These are phyloP conservation scores for Vicia villosa DNA, from an alignment of 306 rosid species.

Conservation along the genomic window DNA sequence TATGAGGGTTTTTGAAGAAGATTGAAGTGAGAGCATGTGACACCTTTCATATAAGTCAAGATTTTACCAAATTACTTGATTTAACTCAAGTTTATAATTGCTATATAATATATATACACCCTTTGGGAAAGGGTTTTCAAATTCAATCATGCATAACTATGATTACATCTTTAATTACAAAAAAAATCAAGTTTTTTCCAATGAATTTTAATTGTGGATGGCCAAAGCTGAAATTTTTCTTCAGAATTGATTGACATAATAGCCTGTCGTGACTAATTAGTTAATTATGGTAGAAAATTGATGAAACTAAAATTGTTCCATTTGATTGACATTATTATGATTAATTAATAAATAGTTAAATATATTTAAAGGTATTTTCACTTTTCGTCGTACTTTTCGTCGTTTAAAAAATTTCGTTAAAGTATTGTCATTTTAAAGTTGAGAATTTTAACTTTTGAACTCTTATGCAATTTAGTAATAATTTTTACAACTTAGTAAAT, in stretches of 20 bases:
- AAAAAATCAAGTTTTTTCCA: not conserved
- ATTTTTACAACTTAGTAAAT: too few relatives aligned
- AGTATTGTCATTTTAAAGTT: too few relatives aligned
- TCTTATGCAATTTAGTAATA: too few relatives aligned
- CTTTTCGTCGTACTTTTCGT: too few relatives aligned
- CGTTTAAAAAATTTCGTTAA: too few relatives aligned
- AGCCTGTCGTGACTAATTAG: too few relatives aligned
- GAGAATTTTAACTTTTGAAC: too few relatives aligned
- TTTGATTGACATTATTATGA: not conserved
- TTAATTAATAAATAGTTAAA: too few relatives aligned
- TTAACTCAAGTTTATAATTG: constrained; percentile 8
- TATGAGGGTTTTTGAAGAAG: constrained; percentile 66
- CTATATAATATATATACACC: not conserved
- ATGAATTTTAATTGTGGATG: not conserved
- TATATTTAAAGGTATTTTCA: too few relatives aligned
- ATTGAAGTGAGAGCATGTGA: constrained; percentile 66
- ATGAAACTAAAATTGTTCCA: not conserved
- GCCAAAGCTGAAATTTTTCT: not conserved
- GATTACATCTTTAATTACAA: not conserved
- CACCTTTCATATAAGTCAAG: constrained; percentile 64
- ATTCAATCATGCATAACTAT: constrained; percentile 36
- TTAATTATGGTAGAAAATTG: too few relatives aligned
- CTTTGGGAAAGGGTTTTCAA: not conserved
- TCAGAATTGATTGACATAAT: too few relatives aligned
- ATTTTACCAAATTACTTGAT: constrained; percentile 43